Base-by-base conservation (phyloP, 2,329 filamentous ascomycete genomes). In the Apiospora kogelbergensis region DNA sequence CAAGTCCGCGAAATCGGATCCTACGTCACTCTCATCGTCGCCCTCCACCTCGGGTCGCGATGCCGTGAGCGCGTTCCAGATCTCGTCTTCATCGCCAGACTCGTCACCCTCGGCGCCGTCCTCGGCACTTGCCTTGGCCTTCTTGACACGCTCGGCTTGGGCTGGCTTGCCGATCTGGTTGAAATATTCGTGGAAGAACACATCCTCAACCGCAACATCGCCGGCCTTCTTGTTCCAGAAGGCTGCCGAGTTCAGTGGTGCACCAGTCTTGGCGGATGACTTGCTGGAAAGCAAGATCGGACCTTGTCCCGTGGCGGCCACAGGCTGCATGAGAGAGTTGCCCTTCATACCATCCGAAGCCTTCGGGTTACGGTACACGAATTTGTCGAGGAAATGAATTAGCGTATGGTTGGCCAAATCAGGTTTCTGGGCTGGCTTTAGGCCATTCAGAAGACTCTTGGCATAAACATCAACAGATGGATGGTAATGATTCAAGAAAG, bases 171-270 rank as follows among this genome's bases (percentile, higher is more conserved):
- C 89, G 68, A 93, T 82, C 71, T 91, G 88, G 70, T 89, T 91
- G 82, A 99, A 99, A 88, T 99, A 99, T 73, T 94, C 91, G 80
- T 99, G 96, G 88, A 99, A 99, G 88, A 99, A 99, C 46, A 94
- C 93, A 78, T 99, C 96, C 73, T 99, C 95, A 0, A 90, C 93
- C 3, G 92, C 90, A 60, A 99, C 91, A 67, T 98, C 91, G 72
- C 94, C 91, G n/a, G 88, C 86, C 82, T 94, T 95, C 88, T 93
- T 94, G 76, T 91, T 91, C 93, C 94, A 97, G 85, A 99, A 99
- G 3, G 89, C 85, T 71, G 97, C 92, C 1, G 91, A 91, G 81
- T 99, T 99, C 80, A 99, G 86, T 6, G 82, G 78, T 10, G 78
- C 74, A 67, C 78, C 74, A 68, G 78, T 71, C 75, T 77, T 80